Evolutionary conservation across 2,329 filamentous ascomycete species (phyloP), one percentile per base, ranked within the genome.

Genomic region (Colletotrichum godetiae): DNA sequence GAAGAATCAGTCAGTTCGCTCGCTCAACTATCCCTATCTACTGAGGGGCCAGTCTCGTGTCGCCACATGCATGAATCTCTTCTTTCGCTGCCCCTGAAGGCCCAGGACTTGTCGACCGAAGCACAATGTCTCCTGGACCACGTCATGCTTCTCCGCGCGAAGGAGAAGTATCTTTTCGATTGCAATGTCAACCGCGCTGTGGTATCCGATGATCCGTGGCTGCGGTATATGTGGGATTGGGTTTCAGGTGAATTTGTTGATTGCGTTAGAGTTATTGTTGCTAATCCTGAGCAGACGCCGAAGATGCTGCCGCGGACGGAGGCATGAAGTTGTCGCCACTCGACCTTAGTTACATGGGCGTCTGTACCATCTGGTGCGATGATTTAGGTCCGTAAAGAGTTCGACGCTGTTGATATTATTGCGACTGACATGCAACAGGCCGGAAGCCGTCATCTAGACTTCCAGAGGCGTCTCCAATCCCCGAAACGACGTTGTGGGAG

Each of bases 191-290:
- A 97, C 78, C 88, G 89, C 74, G 83, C 87, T 6, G 88, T 95
- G n/a, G 88, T 93, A 1, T 85, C 87, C 6, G 93, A 94, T 73
- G 92, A 95, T 77, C 90, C 89, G 35, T 94, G 93, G 90, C 85
- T 96, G n/a, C 88, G 91, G 70, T 92, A 93, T 68, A 84, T 94
- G n/a, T 97, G 94, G 94, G 89, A 91, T 59, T 94, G 93, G 87
- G 86, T 95, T 60, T 87, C 89, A 72, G 90, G 93, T 91, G 78
- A 79, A 85, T 87, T 13, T 27, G 75, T n/a, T 3, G 15, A 12
- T 62, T 7, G 15, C 13, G 10, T 69, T 29, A 27, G 27, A 15
- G 29, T 15, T 56, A 22, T 55, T 13, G 8, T n/a, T 52, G 67
- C 77, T 81, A 55, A 81, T 72, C 22, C 61, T 58, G 60, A 58